These are phyloP conservation scores for Colletotrichum agaves DNA, from an alignment of 2,329 filamentous ascomycete genomes.

Conservation along the genomic window DNA sequence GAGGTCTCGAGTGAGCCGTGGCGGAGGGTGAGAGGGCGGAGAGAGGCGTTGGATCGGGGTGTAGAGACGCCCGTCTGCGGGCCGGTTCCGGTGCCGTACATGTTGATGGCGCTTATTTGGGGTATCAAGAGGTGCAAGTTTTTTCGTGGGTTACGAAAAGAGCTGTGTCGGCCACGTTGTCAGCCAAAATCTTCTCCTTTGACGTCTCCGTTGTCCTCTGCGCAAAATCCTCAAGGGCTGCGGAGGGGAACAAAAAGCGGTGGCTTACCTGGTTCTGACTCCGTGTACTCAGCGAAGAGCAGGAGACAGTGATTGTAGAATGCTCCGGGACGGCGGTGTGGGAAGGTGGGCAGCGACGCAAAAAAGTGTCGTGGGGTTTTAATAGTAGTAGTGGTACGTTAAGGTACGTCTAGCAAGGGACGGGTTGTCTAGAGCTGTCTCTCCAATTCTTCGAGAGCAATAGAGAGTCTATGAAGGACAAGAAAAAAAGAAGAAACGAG, in stretches of 20 bases:
- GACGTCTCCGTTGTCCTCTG: no score
- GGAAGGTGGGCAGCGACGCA: not conserved
- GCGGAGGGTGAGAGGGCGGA: slow-evolving; percentile 88
- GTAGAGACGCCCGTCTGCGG: slow-evolving; percentile 97
- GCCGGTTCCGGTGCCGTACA: slow-evolving; percentile 88
- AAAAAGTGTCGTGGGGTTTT: slow-evolving; percentile 1
- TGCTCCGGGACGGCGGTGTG: slow-evolving; percentile 30
- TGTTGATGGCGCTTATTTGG: slow-evolving; percentile 57
- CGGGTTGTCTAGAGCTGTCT: slow-evolving; percentile 30
- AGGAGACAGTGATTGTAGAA: slow-evolving; percentile 43
- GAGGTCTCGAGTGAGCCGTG: slow-evolving; percentile 97
- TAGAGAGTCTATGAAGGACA: slow-evolving; percentile 36
- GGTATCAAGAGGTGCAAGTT: slow-evolving; percentile 52
- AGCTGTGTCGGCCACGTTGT: slow-evolving; percentile 30
- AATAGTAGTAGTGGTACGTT: slow-evolving; percentile 6
- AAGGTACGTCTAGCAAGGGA: not conserved
- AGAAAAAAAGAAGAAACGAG: slow-evolving; percentile 36
- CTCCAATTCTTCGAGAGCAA: slow-evolving; percentile 33
- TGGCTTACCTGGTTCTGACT: slow-evolving; percentile 41
- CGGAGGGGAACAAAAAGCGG: not conserved
- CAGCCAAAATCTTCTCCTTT: slow-evolving; percentile 16
- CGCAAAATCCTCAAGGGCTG: not conserved
- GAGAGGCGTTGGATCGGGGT: slow-evolving; percentile 90
- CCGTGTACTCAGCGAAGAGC: slow-evolving; percentile 54
- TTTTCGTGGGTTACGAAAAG: slow-evolving; percentile 31